Percentiles rank a stretch among this genome's conserved stretches.
These are phyloP conservation scores for Penicillium argentinense DNA, from an alignment of 495 filamentous ascomycete species.

Conservation along the genomic window DNA sequence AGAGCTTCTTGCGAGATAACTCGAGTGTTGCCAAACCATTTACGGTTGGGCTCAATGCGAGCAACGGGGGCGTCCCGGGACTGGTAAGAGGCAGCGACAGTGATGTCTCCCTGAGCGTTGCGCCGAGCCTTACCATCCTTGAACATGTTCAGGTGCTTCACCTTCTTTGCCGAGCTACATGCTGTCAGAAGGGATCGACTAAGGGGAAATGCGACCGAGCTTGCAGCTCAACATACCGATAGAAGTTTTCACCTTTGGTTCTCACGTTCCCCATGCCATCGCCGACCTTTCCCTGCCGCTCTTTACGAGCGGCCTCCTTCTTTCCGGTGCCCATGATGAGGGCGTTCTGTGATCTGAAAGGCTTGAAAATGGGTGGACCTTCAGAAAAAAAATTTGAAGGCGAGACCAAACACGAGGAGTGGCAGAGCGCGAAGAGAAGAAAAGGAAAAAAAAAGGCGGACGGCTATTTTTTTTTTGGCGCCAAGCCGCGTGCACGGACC, in stretches of 20 bases:
- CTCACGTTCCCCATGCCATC: conserved; percentile 90
- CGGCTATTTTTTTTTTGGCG: conserved; percentile 13
- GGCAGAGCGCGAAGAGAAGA: conserved; percentile 39
- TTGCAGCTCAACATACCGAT: conserved; percentile 53
- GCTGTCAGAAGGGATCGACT: too few relatives aligned
- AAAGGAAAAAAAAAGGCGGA: conserved; percentile 32
- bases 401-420: conserved; percentile 32
- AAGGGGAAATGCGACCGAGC: not conserved
- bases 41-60: conserved; percentile 89
- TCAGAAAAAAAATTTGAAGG: conserved; percentile 28
- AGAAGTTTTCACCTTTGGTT: conserved; percentile 95
- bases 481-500: conserved; percentile 32
- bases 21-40: conserved; percentile 76
- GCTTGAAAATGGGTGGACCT: conserved; percentile 18
- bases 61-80: conserved; percentile 76
- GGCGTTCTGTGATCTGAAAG: conserved; percentile 16
- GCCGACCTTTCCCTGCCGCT: conserved; percentile 74
- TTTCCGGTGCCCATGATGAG: conserved; percentile 87
- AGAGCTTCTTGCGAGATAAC: conserved; percentile 71
- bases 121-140: conserved; percentile 77
- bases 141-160: conserved; percentile 81
- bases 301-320: conserved; percentile 82
- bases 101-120: conserved; percentile 74
- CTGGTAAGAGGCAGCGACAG: conserved; percentile 82
- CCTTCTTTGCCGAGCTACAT: conserved; percentile 67